Evolutionary conservation across 192 early-diverging fungal species (phyloP), one percentile per base, ranked within the genome.

Genomic region (Backusella parvicylindrica): DNA sequence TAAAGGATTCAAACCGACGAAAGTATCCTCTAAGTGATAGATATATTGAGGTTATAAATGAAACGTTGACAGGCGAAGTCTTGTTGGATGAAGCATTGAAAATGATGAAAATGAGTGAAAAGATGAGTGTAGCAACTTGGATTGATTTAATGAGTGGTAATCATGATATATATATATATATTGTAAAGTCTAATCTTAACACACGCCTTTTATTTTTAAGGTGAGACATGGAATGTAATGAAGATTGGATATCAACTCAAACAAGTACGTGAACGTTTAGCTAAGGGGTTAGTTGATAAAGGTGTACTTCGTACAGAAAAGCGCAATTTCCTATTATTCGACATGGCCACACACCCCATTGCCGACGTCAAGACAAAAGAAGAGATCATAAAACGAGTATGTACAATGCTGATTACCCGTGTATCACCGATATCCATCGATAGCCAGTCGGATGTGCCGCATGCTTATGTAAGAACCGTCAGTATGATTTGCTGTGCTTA

Each of bases 171-270:
- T n/a, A 31, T 35, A 43, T 74, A 31, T n/a, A 7, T 40, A 38
- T 63, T 33, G 18, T 23, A 33, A 3, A 16, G 18, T 69, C 28
- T 63, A 26, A 21, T 43, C 49, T 4, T 64, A 12, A 78, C 28
- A n/a, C 41, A n/a, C n/a, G n/a, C n/a, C n/a, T 65, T 4, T 1
- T 67, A 3, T 21, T 23, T 72, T 33, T 2, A 63, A 94, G 94
- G 97, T 50, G 97, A 98, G 89, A 98, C 97, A 15, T 98, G 97
- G 97, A 97, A 97, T 82, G 87, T 98, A n/a, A 87, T 94, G 81
- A 97, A 96, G 81, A 93, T 96, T 75, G 94, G 94, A 35, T 97
- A 94, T 78, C 97, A 98, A 84, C 86, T 98, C 28, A 97, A 97
- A 81, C 95, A 98, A 85, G 97, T 98, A 6, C 89, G 97, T 15